Conservation (phyloP, 2,329 filamentous ascomycete genomes). For the Penicillium verrucosum region DNA sequence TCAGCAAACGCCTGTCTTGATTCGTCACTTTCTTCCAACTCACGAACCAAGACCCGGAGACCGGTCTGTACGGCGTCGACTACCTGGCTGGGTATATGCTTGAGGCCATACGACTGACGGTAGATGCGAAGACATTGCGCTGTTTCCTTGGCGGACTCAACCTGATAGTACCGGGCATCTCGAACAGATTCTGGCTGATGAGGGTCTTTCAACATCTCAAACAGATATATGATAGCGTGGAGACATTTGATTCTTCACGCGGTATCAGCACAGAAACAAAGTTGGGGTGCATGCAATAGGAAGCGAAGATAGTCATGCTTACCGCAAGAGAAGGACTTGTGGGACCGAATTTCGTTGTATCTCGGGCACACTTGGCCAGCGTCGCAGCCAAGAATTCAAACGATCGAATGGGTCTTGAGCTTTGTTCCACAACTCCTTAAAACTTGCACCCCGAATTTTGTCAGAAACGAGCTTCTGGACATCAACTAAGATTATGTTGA, state of each 20-base stretch:
- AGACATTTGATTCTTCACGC: slow-evolving; percentile 28
- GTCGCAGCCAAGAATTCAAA: slow-evolving; percentile 23
- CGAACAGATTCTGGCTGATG: slow-evolving; percentile 9
- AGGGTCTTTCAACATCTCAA: slow-evolving; percentile 23
- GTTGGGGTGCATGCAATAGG: background rate
- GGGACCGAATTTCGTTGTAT: slow-evolving; percentile 22
- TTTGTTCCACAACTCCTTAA: slow-evolving; percentile 17
- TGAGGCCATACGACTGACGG: slow-evolving; percentile 28
- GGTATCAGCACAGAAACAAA: slow-evolving; percentile 10
- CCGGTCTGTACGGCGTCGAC: slow-evolving; percentile 24
- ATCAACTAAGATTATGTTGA: slow-evolving; percentile 24
- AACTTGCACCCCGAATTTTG: slow-evolving; percentile 3
- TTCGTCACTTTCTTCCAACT: slow-evolving; percentile 22
- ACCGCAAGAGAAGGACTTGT: slow-evolving; percentile 31
- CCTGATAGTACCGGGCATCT: slow-evolving; percentile 16
- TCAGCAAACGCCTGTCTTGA: slow-evolving; percentile 26
- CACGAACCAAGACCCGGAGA: slow-evolving; percentile 21
- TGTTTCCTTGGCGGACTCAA: slow-evolving; percentile 25
- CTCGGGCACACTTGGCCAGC: slow-evolving; percentile 18
- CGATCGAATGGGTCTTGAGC: slow-evolving; percentile 19
- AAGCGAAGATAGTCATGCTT: slow-evolving; percentile 10
- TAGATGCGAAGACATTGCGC: slow-evolving; percentile 27
- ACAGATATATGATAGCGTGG: slow-evolving; percentile 26
- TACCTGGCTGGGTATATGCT: slow-evolving; percentile 29
- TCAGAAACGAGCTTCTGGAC: slow-evolving; percentile 28